Evolutionary conservation across 352 stramenopile species (phyloP).

Genomic region (Phytophthora tentaculata): DNA sequence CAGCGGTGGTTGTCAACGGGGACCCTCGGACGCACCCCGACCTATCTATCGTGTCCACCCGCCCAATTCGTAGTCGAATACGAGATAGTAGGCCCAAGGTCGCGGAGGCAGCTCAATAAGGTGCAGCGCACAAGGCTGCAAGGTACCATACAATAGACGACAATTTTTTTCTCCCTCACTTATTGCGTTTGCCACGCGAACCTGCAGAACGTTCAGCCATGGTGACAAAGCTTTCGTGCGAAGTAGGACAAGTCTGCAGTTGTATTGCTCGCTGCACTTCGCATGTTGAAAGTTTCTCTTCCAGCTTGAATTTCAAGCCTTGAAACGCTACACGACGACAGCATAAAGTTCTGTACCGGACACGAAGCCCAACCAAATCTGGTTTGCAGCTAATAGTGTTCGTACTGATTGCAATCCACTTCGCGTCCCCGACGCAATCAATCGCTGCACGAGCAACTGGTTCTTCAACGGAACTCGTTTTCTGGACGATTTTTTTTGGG

Average conservation of each 20-base stretch:
- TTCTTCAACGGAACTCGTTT: no score
- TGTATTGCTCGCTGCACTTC: constrained; percentile 4
- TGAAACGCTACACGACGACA: constrained; percentile 20
- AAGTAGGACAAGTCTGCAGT: not conserved
- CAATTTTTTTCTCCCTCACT: constrained; percentile 4
- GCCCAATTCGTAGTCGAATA: constrained; percentile 21
- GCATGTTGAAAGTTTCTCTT: no score
- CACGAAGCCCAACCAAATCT: not conserved
- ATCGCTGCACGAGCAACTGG: no score
- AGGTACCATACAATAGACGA: constrained; percentile 41
- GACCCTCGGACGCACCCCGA: constrained; percentile 5
- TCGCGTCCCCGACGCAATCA: no score
- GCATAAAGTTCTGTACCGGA: constrained; percentile 10
- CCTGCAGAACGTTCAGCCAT: constrained; percentile 1
- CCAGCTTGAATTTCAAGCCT: no score
- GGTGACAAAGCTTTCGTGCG: constrained; percentile 12
- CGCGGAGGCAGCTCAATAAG: constrained; percentile 23
- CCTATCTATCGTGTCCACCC: constrained; percentile 29
- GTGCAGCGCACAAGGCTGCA: constrained; percentile 23
- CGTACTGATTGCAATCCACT: not conserved
- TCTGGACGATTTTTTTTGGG: no score
- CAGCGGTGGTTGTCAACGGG: constrained; percentile 6
- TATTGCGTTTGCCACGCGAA: constrained; percentile 5
- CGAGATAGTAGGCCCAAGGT: constrained; percentile 21
- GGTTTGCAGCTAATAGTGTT: no score